Base-by-base conservation (phyloP, 1,284 basidiomycete species). In the Vanrija sp. region DNA sequence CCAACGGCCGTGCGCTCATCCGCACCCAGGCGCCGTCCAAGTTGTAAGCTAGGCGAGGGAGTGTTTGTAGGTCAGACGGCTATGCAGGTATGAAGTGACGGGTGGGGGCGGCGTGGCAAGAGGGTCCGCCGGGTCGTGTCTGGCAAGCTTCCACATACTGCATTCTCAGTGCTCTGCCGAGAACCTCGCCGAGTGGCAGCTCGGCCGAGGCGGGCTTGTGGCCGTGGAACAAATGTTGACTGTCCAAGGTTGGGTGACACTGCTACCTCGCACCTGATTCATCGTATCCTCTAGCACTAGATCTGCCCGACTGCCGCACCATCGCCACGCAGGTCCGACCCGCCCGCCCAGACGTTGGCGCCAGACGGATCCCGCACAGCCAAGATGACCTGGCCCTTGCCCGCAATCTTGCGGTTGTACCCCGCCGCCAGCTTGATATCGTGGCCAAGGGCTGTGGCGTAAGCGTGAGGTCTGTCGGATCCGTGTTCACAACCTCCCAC, bases 351-450 rank as follows among this genome's bases (percentile, higher is more conserved):
- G 2, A 92, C 86, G 22, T 79, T 78, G 64, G 75, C 78, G 0
- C 72, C 76, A 8, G 87, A 86, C 25, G 83, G 75, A 72, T 89
- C 84, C 6, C 78, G 73, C 22, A 91, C 77, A 65, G 83, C 86
- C 72, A 92, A 88, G 61, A 95, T 94, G 51, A 94, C 78, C 77
- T 95, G 75, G 5, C 95, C 95, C n/a, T 89, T 82, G n/a, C 95
- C 95, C 67, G 95, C 83, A 78, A 88, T 83, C 4, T 76, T 79
- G 52, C 91, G 80, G 22, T 72, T 75, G 69, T 84, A 85, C 0
- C 86, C 88, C 9, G 67, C 76, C 2, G 86, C 81, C 1, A 79
- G 55, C 49, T 84, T 82, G 42, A 85, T 86, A 62, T 88, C 82
- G 69, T 98, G 95, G 0, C 95, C 94, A 88, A 96, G 91, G 23